Evolutionary conservation across 2,329 filamentous ascomycete species (phyloP), one percentile per base, ranked within the genome.

Genomic region (Sarocladium kiliense): DNA sequence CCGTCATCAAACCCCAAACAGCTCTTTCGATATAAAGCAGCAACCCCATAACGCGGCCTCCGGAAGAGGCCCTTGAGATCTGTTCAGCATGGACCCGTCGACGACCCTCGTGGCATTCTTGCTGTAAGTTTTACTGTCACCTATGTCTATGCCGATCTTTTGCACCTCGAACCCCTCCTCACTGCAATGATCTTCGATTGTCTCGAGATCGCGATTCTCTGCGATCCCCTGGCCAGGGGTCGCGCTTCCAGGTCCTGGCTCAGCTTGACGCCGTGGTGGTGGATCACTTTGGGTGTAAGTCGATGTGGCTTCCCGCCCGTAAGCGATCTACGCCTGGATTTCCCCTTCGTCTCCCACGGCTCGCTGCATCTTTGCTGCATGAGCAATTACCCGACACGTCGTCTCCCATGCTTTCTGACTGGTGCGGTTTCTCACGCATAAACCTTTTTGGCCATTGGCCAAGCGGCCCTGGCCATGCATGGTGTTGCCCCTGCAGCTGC

Each of bases 91-190:
- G 80, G 80, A 84, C 69, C 80, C 80, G 54, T 76, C 76, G 41
- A 87, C 84, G 21, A 85, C 85, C 57, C 81, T 88, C 61, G 79
- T 87, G 66, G 87, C 85, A 58, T 88, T 88, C 68, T 77, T 84
- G 71, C 70, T 86, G 84, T 86, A 74, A 81, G 82, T 84, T 65
- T 56, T 63, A 63, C 56, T 57, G 62, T 59, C 57, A 54, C 39
- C 50, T 56, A 55, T 57, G 61, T 56, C 56, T 54, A 26, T 59
- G 55, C 57, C 19, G 57, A 41, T 54, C 34, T 56, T 39, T 18
- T 51, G 36, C 16, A 18, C 18, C 26, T n/a, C 26, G 18, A 12
- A n/a, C n/a, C n/a, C n/a, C n/a, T n/a, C n/a, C n/a, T n/a, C n/a
- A n/a, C n/a, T n/a, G n/a, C n/a, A n/a, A n/a, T n/a, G n/a, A 36